Percentiles rank a stretch among this genome's conserved stretches.
These are phyloP conservation scores for Torulaspora delbrueckii DNA, from an alignment of 805 yeast genomes.

Conservation along the genomic window DNA sequence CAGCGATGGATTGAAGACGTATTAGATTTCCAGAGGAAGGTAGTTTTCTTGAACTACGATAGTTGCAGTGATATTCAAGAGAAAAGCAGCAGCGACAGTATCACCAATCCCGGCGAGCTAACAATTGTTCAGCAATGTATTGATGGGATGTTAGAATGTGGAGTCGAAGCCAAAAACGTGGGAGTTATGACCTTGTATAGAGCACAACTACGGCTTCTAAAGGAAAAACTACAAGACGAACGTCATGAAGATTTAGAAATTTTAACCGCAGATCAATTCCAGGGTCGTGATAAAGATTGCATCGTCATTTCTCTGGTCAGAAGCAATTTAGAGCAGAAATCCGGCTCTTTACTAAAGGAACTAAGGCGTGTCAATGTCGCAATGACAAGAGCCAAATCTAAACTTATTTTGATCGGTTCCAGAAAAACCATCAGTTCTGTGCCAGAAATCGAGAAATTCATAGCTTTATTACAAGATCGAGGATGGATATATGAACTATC, in stretches of 20 bases:
- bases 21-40: conserved; percentile 52
- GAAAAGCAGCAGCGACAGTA: conserved; percentile 64
- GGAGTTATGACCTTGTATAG: conserved; percentile 90
- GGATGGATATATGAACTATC: conserved; percentile 65
- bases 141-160: conserved; percentile 51
- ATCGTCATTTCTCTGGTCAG: conserved; percentile 85
- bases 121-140: conserved; percentile 58
- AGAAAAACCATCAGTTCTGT: conserved; percentile 43
- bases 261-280: conserved; percentile 91
- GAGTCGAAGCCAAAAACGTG: conserved; percentile 53
- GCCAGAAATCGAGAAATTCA: conserved; percentile 41
- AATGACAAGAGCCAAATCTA: conserved; percentile 82
- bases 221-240: conserved; percentile 23
- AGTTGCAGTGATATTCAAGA: conserved; percentile 41
- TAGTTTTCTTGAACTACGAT: conserved; percentile 80
- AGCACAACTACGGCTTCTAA: conserved; percentile 62
- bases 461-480: conserved; percentile 49
- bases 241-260: conserved; percentile 54
- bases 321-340: conserved; percentile 57
- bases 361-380: conserved; percentile 95
- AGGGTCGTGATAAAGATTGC: conserved; percentile 93
- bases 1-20: conserved; percentile 53
- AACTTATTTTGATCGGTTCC: conserved; percentile 81
- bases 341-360: conserved; percentile 78
- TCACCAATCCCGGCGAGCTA: conserved; percentile 72